Evolutionary conservation across 768 basidiomycete genomes (phyloP).

Genomic region (Cystobasidium ongulense): DNA sequence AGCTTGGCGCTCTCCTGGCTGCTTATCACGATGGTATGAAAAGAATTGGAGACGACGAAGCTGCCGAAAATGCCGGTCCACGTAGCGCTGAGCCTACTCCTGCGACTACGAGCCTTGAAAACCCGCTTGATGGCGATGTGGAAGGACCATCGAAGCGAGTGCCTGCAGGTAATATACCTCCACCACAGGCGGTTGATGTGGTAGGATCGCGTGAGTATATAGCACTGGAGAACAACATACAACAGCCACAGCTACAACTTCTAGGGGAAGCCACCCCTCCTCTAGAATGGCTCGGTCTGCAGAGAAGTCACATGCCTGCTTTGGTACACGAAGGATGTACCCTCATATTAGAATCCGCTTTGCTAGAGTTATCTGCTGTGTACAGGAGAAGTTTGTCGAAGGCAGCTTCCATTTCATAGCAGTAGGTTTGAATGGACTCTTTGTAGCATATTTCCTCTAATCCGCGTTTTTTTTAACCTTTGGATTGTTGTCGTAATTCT

Average conservation of each 20-base stretch:
- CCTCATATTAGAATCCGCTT: constrained; percentile 59
- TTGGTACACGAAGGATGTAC: constrained; percentile 28
- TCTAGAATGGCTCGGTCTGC: constrained; percentile 30
- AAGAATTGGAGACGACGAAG: constrained; percentile 26
- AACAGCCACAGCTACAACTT: constrained; percentile 29
- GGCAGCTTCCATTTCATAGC: background rate
- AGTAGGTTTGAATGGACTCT: too few species aligned
- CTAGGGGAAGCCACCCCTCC: constrained; percentile 36
- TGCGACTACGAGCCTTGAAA: constrained; percentile 73
- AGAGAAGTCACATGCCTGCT: constrained; percentile 11
- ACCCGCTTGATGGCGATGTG: constrained; percentile 59
- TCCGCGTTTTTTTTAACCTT: too few species aligned
- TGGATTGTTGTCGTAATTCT: too few species aligned
- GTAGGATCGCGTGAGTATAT: constrained; percentile 31
- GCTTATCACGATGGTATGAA: constrained; percentile 24
- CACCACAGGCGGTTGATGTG: constrained; percentile 3
- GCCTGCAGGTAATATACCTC: constrained; percentile 50
- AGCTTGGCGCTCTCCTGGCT: constrained; percentile 8
- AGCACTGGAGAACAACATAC: constrained; percentile 30
- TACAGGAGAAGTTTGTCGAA: constrained; percentile 16
- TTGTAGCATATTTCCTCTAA: too few species aligned
- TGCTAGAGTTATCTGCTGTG: constrained; percentile 9
- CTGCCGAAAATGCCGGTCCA: background rate
- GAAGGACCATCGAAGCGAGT: constrained; percentile 62
- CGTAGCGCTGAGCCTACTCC: constrained; percentile 65